Evolutionary conservation across 306 rosid genomes (phyloP).

Genomic region (Betula pendula): DNA sequence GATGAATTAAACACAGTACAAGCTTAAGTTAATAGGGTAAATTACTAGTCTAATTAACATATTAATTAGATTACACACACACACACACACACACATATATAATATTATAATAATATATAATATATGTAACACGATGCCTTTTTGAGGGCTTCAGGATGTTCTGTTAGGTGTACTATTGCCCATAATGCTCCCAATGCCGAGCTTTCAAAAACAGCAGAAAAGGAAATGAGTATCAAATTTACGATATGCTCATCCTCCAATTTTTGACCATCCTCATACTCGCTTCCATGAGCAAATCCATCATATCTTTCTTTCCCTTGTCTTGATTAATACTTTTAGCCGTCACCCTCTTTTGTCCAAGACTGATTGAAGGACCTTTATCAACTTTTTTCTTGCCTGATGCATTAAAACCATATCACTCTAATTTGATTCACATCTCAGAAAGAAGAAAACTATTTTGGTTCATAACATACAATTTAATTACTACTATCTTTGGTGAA

Average conservation of each 20-base stretch:
- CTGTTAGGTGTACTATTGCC: conserved; percentile 11
- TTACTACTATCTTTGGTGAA: too few species aligned
- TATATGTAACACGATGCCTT: too few species aligned
- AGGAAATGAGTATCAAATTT: conserved; percentile 23
- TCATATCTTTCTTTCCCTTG: conserved; percentile 30
- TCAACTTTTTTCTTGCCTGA: conserved; percentile 25
- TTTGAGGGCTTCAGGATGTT: conserved; percentile 1
- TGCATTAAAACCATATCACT: background rate
- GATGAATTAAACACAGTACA: too few species aligned
- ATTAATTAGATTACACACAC: too few species aligned
- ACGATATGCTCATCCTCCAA: conserved; percentile 32
- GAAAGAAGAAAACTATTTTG: too few species aligned
- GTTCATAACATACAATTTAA: too few species aligned
- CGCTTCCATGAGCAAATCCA: conserved; percentile 27
- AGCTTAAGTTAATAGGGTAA: too few species aligned
- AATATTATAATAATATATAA: too few species aligned
- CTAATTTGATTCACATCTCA: background rate
- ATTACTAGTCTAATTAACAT: too few species aligned
- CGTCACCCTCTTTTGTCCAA: conserved; percentile 15
- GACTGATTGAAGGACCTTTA: conserved; percentile 11
- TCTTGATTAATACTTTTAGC: background rate
- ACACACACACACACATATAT: too few species aligned
- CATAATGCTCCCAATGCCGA: conserved; percentile 14
- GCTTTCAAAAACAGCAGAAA: conserved; percentile 31
- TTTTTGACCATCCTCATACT: conserved; percentile 30